These are phyloP conservation scores for Penicillium brevicompactum DNA, from an alignment of 2,329 filamentous ascomycete species.

Conservation along the genomic window DNA sequence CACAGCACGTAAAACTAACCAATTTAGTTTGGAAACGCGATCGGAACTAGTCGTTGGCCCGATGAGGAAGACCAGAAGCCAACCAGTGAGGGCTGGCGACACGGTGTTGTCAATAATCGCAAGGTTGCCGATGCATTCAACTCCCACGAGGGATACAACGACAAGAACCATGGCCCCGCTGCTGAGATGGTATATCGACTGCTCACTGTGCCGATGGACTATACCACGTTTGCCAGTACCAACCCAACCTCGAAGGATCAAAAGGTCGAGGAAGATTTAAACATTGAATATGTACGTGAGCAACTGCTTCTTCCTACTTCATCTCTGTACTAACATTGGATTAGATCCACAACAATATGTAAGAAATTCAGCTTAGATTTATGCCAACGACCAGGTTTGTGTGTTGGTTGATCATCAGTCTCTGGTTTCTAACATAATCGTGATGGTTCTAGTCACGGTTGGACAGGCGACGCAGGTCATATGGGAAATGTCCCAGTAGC, in stretches of 20 bases:
- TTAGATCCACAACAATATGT: conserved; percentile 47
- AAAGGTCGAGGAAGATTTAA: conserved; percentile 14
- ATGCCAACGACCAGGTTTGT: neutral
- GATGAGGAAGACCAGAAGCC: conserved; percentile 15
- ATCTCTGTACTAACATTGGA: neutral
- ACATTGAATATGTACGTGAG: conserved; percentile 22
- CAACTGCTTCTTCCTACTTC: conserved; percentile 33
- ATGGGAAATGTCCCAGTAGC: conserved; percentile 74
- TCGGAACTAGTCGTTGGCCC: conserved; percentile 30
- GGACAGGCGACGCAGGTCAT: conserved; percentile 63
- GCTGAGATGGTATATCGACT: conserved; percentile 24
- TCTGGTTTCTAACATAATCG: neutral
- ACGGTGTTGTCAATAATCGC: conserved; percentile 24
- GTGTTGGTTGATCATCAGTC: neutral
- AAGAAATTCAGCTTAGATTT: too few relatives aligned
- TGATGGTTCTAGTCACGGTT: conserved; percentile 41
- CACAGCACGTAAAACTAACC: neutral
- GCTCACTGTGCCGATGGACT: conserved; percentile 18
- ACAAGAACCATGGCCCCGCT: conserved; percentile 14
- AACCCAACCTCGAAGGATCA: conserved; percentile 18
- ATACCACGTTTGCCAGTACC: conserved; percentile 24
- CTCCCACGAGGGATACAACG: conserved; percentile 7
- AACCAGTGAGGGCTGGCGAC: conserved; percentile 14
- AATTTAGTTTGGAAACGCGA: conserved; percentile 16
- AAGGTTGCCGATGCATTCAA: conserved; percentile 20